Percentiles rank a stretch among this genome's conserved stretches.
Conservation (phyloP, 495 filamentous ascomycete genomes). For the Aspergillus heteromorphus region DNA sequence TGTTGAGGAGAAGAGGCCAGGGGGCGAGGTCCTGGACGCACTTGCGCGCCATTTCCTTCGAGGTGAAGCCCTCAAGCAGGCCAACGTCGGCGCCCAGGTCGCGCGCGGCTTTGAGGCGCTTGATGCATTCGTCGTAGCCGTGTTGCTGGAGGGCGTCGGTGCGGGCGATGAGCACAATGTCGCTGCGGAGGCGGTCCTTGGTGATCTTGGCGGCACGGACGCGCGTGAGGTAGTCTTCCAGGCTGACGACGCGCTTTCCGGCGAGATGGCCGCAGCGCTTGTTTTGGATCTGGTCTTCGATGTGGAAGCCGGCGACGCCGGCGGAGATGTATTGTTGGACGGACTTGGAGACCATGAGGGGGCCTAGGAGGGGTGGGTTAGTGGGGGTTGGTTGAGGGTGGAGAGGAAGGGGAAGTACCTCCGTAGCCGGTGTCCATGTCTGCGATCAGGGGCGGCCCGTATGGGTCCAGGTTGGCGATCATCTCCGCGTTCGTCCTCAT, state of each 20-base stretch:
- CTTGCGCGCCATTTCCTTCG: conserved; percentile 46
- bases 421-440: conserved; percentile 66
- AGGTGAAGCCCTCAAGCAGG: conserved; percentile 60
- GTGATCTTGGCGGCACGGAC: conserved; percentile 50
- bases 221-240: conserved; percentile 48
- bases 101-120: conserved; percentile 49
- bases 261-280: conserved; percentile 62
- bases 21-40: conserved; percentile 51
- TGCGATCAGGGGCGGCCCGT: conserved; percentile 58
- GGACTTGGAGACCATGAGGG: conserved; percentile 57
- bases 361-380: conserved; percentile 29
- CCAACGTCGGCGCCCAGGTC: conserved; percentile 58
- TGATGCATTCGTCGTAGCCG: conserved; percentile 58
- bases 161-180: conserved; percentile 65
- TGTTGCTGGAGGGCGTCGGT: conserved; percentile 60
- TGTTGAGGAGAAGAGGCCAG: conserved; percentile 59
- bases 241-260: conserved; percentile 56
- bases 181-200: conserved; percentile 42
- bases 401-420: conserved; percentile 27
- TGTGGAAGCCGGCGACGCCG: conserved; percentile 65
- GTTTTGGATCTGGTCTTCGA: conserved; percentile 64
- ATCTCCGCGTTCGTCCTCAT: conserved; percentile 62
- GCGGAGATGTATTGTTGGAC: conserved; percentile 61
- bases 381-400: neutral
- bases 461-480: conserved; percentile 58